Percentiles rank a stretch among this genome's conserved stretches.
Conservation (phyloP, 2,329 filamentous ascomycete species). For the Cladosporium sp. region DNA sequence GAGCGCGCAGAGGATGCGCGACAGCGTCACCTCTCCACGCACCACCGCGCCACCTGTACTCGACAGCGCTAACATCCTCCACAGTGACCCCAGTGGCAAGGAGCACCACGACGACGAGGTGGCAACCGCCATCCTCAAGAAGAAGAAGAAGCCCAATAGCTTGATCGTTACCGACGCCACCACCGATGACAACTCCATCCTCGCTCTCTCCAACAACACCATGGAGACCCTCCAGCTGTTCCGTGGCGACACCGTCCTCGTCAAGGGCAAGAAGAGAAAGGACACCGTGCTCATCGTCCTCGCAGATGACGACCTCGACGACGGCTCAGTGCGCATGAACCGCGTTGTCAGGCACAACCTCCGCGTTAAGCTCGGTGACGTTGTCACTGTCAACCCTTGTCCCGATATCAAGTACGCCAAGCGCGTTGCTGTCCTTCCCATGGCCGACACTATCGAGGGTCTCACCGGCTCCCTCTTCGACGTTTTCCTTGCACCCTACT, state of each 20-base stretch:
- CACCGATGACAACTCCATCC: slow-evolving; percentile 99
- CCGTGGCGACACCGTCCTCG: slow-evolving; percentile 95
- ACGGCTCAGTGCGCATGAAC: slow-evolving; percentile 96
- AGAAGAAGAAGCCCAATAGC: slow-evolving; percentile 99
- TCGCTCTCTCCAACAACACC: slow-evolving; percentile 95
- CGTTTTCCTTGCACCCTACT: slow-evolving; percentile 98
- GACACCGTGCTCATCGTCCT: slow-evolving; percentile 97
- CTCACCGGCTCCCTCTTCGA: slow-evolving; percentile 97
- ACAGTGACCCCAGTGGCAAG: slow-evolving; percentile 34
- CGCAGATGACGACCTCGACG: slow-evolving; percentile 95
- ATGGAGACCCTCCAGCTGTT: slow-evolving; percentile 99
- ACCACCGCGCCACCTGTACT: slow-evolving; percentile 65
- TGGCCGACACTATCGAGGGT: slow-evolving; percentile 96
- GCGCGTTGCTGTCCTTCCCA: slow-evolving; percentile 95
- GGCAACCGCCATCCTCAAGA: slow-evolving; percentile 95
- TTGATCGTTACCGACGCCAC: slow-evolving; percentile 97
- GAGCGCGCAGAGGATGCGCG: background rate
- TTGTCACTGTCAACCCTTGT: slow-evolving; percentile 95
- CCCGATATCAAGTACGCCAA: slow-evolving; percentile 99
- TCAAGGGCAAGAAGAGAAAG: slow-evolving; percentile 99
- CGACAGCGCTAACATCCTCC: slow-evolving; percentile 61
- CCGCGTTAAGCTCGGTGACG: slow-evolving; percentile 96
- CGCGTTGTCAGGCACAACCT: slow-evolving; percentile 98
- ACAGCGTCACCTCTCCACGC: slow-evolving; percentile 44
- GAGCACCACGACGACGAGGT: slow-evolving; percentile 76